phyloP scores from a whole-genome alignment of 441 rosid species.

The Jatropha podagrica region DNA sequence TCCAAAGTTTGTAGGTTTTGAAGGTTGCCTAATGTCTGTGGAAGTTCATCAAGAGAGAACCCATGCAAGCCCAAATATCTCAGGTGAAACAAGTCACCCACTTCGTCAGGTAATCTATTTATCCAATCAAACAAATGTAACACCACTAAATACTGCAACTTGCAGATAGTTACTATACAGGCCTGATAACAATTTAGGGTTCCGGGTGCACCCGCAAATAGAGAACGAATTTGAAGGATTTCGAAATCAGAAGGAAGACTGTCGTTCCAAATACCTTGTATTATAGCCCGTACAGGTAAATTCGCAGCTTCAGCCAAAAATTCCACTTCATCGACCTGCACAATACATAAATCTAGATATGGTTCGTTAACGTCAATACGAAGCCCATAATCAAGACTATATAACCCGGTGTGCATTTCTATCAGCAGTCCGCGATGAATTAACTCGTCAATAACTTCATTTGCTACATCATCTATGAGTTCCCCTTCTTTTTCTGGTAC shows the following conservation, averaged over 20 bases:
- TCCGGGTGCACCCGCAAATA: constrained; percentile 10
- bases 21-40: constrained; percentile 17
- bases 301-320: constrained; percentile 10
- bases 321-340: constrained; percentile 3
- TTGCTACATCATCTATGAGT: constrained; percentile 18
- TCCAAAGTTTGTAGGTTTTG: constrained; percentile 23
- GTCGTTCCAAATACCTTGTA: background rate
- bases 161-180: constrained; percentile 18
- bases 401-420: background rate
- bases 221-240: constrained; percentile 12
- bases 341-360: background rate
- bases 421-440: constrained; percentile 9
- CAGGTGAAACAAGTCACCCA: constrained; percentile 13
- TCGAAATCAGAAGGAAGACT: constrained; percentile 6
- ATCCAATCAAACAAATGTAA: constrained; percentile 15
- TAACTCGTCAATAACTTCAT: constrained; percentile 7
- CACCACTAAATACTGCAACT: constrained; percentile 14
- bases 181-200: background rate
- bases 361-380: background rate
- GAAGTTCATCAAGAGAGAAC: constrained; percentile 15
- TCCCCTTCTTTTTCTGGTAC: constrained; percentile 13
- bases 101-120: constrained; percentile 21
- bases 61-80: constrained; percentile 15
- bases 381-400: background rate
- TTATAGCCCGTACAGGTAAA: constrained; percentile 4